Evolutionary conservation across 2,329 filamentous ascomycete genomes (phyloP), one percentile per base, ranked within the genome.

Genomic region (Aspergillus aculeatinus): DNA sequence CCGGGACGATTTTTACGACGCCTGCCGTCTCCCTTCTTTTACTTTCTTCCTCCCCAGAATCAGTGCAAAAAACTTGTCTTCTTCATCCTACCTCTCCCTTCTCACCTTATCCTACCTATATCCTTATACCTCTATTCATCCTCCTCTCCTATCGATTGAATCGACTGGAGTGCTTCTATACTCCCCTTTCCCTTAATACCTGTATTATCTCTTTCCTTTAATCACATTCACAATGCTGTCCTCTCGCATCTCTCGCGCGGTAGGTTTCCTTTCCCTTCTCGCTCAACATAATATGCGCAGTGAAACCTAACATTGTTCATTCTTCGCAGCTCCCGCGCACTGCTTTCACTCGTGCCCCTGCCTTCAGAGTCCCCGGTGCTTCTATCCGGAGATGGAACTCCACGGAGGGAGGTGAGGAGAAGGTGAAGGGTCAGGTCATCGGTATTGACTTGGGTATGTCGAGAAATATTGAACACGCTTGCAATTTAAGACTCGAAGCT

Each of bases 341-440:
- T 77, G 82, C 86, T 76, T 82, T 88, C 77, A 82, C 87, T 76
- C 89, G 89, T 79, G 83, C 87, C 73, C 83, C 87, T 71, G 82
- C 85, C 74, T 80, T 87, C 76, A 88, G 88, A 81, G 85, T 89
- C 71, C 87, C 91, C 72, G 84, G 84, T 67, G 87, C 90, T 67
- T 86, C 87, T 72, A 91, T 94, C 77, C 87, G 89, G 63, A 73
- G 79, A 75, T 79, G 77, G 76, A 78, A 79, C 72, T 79, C 77
- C 21, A 77, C 79, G 57, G 77, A 79, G 68, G 86, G 85, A 72
- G 82, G 82, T 61, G 82, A 85, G 68, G 85, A 86, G 77, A 97
- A 97, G 87, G 91, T 98, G 63, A 91, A 94, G 83, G 95, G 95
- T 76, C 82, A 91, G 74, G 94, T 98, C 79, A 97, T 98, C 75